Evolutionary conservation across 139 green algal genomes (phyloP).

Genomic region (Diplosphaera chodatii): DNA sequence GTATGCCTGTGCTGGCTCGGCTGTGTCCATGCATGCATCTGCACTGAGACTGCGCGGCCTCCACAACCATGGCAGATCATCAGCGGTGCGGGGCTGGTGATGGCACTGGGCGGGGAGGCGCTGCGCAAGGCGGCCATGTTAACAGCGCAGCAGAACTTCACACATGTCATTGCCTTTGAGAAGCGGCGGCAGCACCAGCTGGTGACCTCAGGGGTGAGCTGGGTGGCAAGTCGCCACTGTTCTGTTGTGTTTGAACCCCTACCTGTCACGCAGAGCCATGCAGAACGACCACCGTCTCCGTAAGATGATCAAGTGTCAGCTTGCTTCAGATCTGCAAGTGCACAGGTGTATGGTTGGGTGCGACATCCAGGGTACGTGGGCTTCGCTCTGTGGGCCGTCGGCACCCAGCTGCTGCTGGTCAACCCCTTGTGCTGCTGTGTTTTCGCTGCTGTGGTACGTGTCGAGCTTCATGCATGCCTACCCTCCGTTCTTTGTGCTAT

Average conservation of each 20-base stretch:
- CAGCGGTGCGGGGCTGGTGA: constrained; percentile 28
- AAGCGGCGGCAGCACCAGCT: no score
- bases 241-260: no score
- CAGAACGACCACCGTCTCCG: no score
- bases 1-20: no score
- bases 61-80: no score
- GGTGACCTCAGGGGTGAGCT: no score
- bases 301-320: no score
- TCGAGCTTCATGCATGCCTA: background rate
- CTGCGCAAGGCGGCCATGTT: constrained; percentile 65
- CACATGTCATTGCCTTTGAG: constrained; percentile 46
- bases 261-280: no score
- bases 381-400: constrained; percentile 79
- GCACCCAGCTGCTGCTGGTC: constrained; percentile 74
- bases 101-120: constrained; percentile 46
- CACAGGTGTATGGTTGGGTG: constrained; percentile 59
- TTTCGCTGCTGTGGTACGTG: constrained; percentile 47
- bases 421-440: constrained; percentile 54
- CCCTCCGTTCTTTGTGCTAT: no score
- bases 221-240: no score
- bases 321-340: constrained; percentile 35
- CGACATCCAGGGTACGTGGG: constrained; percentile 88
- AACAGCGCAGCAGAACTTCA: constrained; percentile 59
- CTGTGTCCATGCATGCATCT: no score
- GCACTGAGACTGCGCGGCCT: background rate